Evolutionary conservation across 2,329 filamentous ascomycete genomes (phyloP), one percentile per base, ranked within the genome.

Genomic region (Apiospora saccharicola): DNA sequence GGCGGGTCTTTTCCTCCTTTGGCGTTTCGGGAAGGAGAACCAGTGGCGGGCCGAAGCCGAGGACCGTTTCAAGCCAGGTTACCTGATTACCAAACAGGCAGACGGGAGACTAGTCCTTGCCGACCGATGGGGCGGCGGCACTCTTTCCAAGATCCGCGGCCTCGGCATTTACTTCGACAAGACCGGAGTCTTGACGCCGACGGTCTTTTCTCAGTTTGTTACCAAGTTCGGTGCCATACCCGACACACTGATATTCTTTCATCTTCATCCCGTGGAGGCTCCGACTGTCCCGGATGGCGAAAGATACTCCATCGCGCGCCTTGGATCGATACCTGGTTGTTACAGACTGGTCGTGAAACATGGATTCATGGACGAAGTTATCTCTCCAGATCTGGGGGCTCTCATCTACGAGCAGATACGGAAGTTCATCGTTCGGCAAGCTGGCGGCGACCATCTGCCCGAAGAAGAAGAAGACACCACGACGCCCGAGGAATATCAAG

Each of bases 141-240:
- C 79, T 19, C 76, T 86, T 12, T 86, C 84, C 41, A 83, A 82
- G 0, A 88, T 89, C 70, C 85, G 84, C 71, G 93, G 86, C 41
- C 86, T 89, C 8, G 93, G 91, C 1, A 90, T 95, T 71, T 95
- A 94, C 83, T 94, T 95, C 79, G 93, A 95, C 82, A 95, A 95
- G 81, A 86, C 89, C 0, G 92, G 93, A 61, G 87, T 89, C 49
- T 87, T 87, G 6, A 89, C 89, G 0, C 92, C 91, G 1, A 88
- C 87, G 10, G 90, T 92, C 13, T 94, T 94, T 79, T 89, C 90
- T 4, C 91, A 95, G 70, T 95, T 94, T 78, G 85, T 94, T 13
- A 88, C 86, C 69, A 94, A 94, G 78, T 91, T 95, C 74, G 88
- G 89, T 67, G 89, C 90, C 0, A 84, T 88, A 6, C 92, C 92